phyloP scores from a whole-genome alignment of 2,329 filamentous ascomycete genomes.

The Allantophomopsis lycopodina region DNA sequence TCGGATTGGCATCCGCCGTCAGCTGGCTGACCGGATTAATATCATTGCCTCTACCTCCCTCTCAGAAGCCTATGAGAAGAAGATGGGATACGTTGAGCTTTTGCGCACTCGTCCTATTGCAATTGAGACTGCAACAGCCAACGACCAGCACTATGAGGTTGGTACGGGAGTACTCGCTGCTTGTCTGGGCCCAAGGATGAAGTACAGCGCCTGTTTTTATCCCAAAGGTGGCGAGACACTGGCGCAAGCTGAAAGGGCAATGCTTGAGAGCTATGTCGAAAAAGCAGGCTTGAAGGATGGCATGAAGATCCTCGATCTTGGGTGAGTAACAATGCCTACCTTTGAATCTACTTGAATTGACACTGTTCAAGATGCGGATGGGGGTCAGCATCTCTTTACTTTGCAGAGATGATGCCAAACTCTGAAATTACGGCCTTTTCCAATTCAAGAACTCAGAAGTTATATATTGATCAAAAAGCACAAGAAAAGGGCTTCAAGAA shows the following conservation, averaged over 20 bases:
- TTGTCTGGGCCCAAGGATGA: conserved; percentile 55
- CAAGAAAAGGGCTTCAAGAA: conserved; percentile 41
- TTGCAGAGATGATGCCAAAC: conserved; percentile 50
- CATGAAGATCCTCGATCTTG: conserved; percentile 18
- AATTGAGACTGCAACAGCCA: conserved; percentile 51
- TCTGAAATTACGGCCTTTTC: conserved; percentile 52
- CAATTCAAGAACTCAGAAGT: conserved; percentile 55
- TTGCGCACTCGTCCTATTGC: conserved; percentile 51
- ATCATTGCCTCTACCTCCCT: conserved; percentile 39
- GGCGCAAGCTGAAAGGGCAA: conserved; percentile 50
- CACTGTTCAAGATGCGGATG: conserved; percentile 42
- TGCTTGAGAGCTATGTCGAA: conserved; percentile 49
- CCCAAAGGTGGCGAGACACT: conserved; percentile 47
- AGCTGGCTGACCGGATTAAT: conserved; percentile 44
- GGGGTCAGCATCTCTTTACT: conserved; percentile 51
- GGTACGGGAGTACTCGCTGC: conserved; percentile 47
- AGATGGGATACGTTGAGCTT: conserved; percentile 47
- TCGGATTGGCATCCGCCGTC: conserved; percentile 50
- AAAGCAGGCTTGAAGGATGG: conserved; percentile 31
- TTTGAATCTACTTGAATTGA: conserved; percentile 1
- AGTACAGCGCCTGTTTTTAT: conserved; percentile 58
- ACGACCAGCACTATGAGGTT: conserved; percentile 62
- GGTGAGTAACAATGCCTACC: conserved; percentile 6
- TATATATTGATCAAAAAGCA: conserved; percentile 48
- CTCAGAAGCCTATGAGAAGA: conserved; percentile 36